Percentiles rank a stretch among this genome's conserved stretches.
Evolutionary conservation across 805 yeast species (phyloP).

Genomic region (Teunomyces atbi): DNA sequence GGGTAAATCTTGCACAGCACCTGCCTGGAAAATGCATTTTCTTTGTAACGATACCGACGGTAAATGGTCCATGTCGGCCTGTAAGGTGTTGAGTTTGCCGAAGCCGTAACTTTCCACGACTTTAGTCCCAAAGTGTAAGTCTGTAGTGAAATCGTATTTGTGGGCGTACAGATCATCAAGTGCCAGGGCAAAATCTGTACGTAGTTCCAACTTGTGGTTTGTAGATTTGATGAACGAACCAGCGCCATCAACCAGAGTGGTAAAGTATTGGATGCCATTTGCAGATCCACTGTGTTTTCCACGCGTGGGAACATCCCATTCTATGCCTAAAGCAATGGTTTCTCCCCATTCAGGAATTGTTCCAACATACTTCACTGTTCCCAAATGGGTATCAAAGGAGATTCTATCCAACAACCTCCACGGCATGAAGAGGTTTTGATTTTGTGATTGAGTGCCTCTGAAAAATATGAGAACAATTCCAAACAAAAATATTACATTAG

Average conservation of each 20-base stretch:
- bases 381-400: slow-evolving; percentile 29
- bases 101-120: slow-evolving; percentile 64
- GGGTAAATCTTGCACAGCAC: slow-evolving; percentile 20
- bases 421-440: neutral
- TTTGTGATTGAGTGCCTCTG: neutral
- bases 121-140: slow-evolving; percentile 54
- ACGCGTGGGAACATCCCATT: slow-evolving; percentile 72
- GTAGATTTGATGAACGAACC: slow-evolving; percentile 64
- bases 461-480: neutral
- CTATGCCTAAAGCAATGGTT: slow-evolving; percentile 65
- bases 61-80: slow-evolving; percentile 46
- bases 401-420: slow-evolving; percentile 5
- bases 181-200: slow-evolving; percentile 45
- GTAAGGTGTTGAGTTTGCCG: slow-evolving; percentile 49
- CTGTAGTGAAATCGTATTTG: slow-evolving; percentile 17
- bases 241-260: slow-evolving; percentile 30
- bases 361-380: slow-evolving; percentile 68
- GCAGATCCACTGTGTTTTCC: slow-evolving; percentile 74
- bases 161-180: slow-evolving; percentile 46
- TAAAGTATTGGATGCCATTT: slow-evolving; percentile 57
- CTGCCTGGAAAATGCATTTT: slow-evolving; percentile 27
- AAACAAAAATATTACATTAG: too few species aligned
- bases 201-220: slow-evolving; percentile 30
- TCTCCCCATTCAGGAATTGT: slow-evolving; percentile 39
- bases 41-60: slow-evolving; percentile 50